Conservation (phyloP, 2,329 filamentous ascomycete genomes). For the Arthrobotrys megalospora region DNA sequence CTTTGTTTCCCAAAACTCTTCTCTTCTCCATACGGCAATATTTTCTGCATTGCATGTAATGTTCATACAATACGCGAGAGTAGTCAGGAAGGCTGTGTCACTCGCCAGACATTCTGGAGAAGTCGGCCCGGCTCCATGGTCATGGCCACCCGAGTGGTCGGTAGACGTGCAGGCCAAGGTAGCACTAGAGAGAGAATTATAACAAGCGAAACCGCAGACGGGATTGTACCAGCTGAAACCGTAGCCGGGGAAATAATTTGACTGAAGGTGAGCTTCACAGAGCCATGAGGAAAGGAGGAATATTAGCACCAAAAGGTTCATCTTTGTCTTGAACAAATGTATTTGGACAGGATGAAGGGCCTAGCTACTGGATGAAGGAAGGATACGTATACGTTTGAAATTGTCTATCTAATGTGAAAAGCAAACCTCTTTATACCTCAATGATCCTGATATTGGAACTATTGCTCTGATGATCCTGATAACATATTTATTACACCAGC, state of each 20-base stretch:
- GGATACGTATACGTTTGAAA: no score
- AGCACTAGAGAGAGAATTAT: constrained; percentile 20
- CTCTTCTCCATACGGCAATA: constrained; percentile 62
- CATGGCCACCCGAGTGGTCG: constrained; percentile 18
- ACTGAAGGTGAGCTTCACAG: constrained; percentile 5
- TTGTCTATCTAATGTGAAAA: no score
- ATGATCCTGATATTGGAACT: no score
- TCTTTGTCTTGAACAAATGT: not conserved
- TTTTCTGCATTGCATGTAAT: constrained; percentile 61
- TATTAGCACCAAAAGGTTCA: not conserved
- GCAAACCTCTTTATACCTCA: no score
- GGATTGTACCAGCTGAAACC: constrained; percentile 19
- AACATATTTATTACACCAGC: no score
- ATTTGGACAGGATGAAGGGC: no score
- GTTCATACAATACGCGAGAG: constrained; percentile 65
- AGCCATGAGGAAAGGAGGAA: not conserved
- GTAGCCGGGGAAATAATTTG: constrained; percentile 9
- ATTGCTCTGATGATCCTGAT: no score
- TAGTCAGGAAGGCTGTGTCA: constrained; percentile 64
- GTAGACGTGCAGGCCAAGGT: constrained; percentile 10
- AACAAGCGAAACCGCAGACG: constrained; percentile 20
- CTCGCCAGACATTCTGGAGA: constrained; percentile 64
- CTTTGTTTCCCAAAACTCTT: constrained; percentile 64
- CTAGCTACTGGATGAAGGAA: no score
- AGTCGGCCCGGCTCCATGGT: constrained; percentile 49